Evolutionary conservation across 768 basidiomycete genomes (phyloP).

Genomic region (Trametes coccinea): DNA sequence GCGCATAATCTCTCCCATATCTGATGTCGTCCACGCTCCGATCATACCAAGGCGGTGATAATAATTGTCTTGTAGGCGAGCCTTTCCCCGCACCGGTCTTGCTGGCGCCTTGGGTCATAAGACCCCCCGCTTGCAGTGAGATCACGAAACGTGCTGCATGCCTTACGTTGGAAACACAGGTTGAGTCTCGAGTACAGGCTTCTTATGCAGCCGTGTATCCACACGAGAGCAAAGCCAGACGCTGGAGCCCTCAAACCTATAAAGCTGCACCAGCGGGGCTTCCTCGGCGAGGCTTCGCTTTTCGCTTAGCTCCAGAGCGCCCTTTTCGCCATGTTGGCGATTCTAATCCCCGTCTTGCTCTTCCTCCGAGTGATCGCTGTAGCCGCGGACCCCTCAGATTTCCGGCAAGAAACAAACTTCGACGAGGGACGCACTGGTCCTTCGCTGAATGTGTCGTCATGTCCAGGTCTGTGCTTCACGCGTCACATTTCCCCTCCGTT

Average conservation of each 20-base stretch:
- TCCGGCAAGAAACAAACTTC: slow-evolving; percentile 2
- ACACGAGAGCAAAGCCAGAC: background rate
- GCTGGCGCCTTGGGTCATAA: slow-evolving; percentile 1
- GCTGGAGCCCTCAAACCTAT: slow-evolving; percentile 5
- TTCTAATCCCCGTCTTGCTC: slow-evolving; percentile 16
- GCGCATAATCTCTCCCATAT: too few relatives aligned
- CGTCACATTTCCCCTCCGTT: background rate
- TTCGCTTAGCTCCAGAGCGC: background rate
- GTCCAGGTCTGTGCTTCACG: slow-evolving; percentile 27
- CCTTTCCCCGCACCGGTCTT: background rate
- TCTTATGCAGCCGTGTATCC: background rate
- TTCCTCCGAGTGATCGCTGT: slow-evolving; percentile 12
- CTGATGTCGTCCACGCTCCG: too few relatives aligned
- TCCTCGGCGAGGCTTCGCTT: slow-evolving; percentile 18
- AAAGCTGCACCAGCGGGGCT: slow-evolving; percentile 11
- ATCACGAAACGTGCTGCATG: background rate
- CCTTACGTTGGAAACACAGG: background rate
- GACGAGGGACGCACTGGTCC: background rate
- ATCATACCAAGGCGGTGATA: too few relatives aligned
- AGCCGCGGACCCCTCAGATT: slow-evolving; percentile 13
- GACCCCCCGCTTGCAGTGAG: background rate
- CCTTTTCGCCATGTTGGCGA: slow-evolving; percentile 10
- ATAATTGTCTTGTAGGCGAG: too few relatives aligned
- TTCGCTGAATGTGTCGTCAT: slow-evolving; percentile 32
- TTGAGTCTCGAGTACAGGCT: background rate